These are phyloP conservation scores for Leccinum variabile DNA, from an alignment of 1,284 basidiomycete species.

Conservation along the genomic window DNA sequence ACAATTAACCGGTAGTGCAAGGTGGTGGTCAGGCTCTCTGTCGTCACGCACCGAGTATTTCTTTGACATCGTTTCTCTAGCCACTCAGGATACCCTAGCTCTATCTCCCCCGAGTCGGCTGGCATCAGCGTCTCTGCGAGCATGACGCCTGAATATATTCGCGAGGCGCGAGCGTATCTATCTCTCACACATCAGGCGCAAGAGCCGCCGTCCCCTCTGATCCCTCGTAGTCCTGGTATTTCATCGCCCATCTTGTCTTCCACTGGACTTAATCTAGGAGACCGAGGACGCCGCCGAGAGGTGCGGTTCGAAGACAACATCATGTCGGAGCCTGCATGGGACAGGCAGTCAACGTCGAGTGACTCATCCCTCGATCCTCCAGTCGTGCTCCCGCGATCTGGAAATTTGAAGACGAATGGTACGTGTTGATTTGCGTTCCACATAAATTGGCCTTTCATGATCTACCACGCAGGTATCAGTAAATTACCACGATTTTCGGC, in stretches of 20 bases:
- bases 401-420: slow-evolving; percentile 24
- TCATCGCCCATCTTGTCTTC: slow-evolving; percentile 35
- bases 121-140: slow-evolving; percentile 35
- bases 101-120: slow-evolving; percentile 37
- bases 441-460: neutral
- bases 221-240: slow-evolving; percentile 23
- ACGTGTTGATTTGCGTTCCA: neutral
- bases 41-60: neutral
- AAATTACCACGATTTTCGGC: slow-evolving; percentile 36
- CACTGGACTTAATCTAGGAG: slow-evolving; percentile 28
- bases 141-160: slow-evolving; percentile 36
- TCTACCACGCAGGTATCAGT: slow-evolving; percentile 27
- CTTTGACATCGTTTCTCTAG: slow-evolving; percentile 23
- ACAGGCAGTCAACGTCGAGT: slow-evolving; percentile 35
- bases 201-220: slow-evolving; percentile 13
- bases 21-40: slow-evolving; percentile 10
- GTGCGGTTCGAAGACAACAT: slow-evolving; percentile 39
- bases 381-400: slow-evolving; percentile 15
- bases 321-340: slow-evolving; percentile 34
- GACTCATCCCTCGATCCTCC: slow-evolving; percentile 34
- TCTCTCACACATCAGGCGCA: slow-evolving; percentile 28
- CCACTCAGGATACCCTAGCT: slow-evolving; percentile 30
- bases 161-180: slow-evolving; percentile 36
- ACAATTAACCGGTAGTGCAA: slow-evolving; percentile 18
- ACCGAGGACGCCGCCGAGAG: slow-evolving; percentile 34